A percentile compares a stretch with the other conserved stretches of the same genome.
Conservation (phyloP, 495 filamentous ascomycete species). For the Letharia columbiana region DNA sequence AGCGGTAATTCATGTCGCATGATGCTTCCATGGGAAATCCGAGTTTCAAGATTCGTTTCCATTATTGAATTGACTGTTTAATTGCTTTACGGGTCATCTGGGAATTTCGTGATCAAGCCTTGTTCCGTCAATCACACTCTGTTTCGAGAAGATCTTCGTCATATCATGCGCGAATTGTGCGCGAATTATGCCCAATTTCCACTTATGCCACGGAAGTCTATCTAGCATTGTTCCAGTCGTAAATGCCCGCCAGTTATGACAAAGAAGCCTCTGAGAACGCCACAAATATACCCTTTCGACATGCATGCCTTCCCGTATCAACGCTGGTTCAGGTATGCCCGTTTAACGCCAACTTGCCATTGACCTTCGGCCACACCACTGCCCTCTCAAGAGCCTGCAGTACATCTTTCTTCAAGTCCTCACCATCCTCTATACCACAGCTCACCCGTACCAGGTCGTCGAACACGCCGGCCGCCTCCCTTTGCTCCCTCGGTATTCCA, state of each 20-base stretch:
- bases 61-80: no score
- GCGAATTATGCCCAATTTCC: background rate
- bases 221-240: background rate
- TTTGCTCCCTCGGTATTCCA: conserved; percentile 81
- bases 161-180: no score
- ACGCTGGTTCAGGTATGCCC: conserved; percentile 10
- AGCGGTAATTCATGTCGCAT: no score
- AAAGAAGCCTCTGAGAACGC: background rate
- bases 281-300: background rate
- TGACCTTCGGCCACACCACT: conserved; percentile 44
- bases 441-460: conserved; percentile 93
- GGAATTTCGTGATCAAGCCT: no score
- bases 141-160: background rate
- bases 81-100: no score
- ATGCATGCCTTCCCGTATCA: background rate
- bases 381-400: conserved; percentile 74
- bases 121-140: no score
- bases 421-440: conserved; percentile 86
- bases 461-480: conserved; percentile 88
- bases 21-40: no score
- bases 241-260: background rate
- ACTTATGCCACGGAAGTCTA: background rate
- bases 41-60: no score
- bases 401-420: conserved; percentile 78
- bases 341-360: conserved; percentile 21